Conservation (phyloP, 768 basidiomycete species). For the Trametes punicea region DNA sequence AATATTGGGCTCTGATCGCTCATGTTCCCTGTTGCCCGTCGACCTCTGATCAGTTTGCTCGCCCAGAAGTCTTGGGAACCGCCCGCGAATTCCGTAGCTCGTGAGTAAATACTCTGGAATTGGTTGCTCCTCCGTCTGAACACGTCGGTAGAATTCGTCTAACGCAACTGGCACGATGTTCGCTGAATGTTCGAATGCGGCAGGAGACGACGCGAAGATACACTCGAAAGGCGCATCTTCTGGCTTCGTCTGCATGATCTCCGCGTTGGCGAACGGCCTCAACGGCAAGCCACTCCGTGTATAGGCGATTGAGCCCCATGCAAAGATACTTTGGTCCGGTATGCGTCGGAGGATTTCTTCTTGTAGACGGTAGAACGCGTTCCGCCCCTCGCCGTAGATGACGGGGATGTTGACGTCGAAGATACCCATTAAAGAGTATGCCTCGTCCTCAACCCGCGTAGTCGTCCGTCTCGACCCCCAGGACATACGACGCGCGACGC, state of each 20-base stretch:
- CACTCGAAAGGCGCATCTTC: not conserved
- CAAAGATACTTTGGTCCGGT: conserved; percentile 7
- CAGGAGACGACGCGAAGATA: conserved; percentile 1
- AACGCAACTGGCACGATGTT: not conserved
- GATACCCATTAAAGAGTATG: conserved; percentile 11
- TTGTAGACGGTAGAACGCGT: conserved; percentile 9
- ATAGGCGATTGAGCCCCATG: not conserved
- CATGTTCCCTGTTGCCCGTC: too few species aligned
- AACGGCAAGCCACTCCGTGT: not conserved
- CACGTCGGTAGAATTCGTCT: not conserved
- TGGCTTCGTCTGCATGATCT: not conserved
- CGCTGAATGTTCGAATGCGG: not conserved
- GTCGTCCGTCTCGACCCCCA: conserved; percentile 10
- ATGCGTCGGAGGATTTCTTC: conserved; percentile 5
- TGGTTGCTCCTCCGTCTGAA: not conserved
- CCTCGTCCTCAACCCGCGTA: conserved; percentile 12
- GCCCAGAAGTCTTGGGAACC: not conserved
- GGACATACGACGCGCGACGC: conserved; percentile 9
- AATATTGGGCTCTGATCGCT: not conserved
- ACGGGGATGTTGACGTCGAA: conserved; percentile 7
- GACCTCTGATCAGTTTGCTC: not conserved
- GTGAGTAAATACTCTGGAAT: conserved; percentile 2
- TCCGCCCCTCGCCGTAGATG: conserved; percentile 8
- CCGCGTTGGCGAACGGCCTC: not conserved
- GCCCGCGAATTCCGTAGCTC: conserved; percentile 2